These are phyloP conservation scores for Lenzites betulinus DNA, from an alignment of 768 basidiomycete genomes.

Conservation along the genomic window DNA sequence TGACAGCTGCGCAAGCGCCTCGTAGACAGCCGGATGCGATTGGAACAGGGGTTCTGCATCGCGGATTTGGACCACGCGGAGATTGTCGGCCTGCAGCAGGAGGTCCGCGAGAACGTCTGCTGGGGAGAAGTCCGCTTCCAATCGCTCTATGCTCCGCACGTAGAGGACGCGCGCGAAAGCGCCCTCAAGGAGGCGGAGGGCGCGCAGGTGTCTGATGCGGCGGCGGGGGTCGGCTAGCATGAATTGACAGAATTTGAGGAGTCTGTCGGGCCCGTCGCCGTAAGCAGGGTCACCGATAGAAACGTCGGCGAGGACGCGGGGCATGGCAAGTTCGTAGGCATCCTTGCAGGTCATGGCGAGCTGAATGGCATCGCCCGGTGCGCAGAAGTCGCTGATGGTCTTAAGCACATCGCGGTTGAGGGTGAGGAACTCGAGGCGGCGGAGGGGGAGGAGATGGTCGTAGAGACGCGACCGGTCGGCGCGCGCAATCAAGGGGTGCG, in stretches of 20 bases:
- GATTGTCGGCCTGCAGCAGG: slow-evolving; percentile 17
- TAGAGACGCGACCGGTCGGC: background rate
- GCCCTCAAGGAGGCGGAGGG: slow-evolving; percentile 20
- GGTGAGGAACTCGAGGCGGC: slow-evolving; percentile 15
- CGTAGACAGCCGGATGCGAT: slow-evolving; percentile 20
- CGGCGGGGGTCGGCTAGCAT: slow-evolving; percentile 18
- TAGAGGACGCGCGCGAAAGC: slow-evolving; percentile 16
- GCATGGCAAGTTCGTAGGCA: slow-evolving; percentile 20
- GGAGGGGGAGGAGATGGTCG: background rate
- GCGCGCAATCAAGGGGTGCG: background rate
- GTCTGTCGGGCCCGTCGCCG: slow-evolving; percentile 17
- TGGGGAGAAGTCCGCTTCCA: slow-evolving; percentile 23
- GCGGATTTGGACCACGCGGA: slow-evolving; percentile 21
- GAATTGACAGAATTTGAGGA: slow-evolving; percentile 20
- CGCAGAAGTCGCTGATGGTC: slow-evolving; percentile 21
- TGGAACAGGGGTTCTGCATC: slow-evolving; percentile 24
- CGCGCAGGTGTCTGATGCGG: slow-evolving; percentile 19
- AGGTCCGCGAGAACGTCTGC: slow-evolving; percentile 20
- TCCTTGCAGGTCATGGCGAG: slow-evolving; percentile 21
- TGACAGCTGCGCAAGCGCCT: slow-evolving; percentile 18
- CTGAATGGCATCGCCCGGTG: slow-evolving; percentile 19
- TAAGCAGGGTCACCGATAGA: slow-evolving; percentile 17
- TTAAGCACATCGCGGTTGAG: slow-evolving; percentile 26
- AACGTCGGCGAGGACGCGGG: slow-evolving; percentile 23
- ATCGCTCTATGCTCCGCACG: slow-evolving; percentile 4